Conservation (phyloP, 805 yeast species). For the Suhomyces faveliae region DNA sequence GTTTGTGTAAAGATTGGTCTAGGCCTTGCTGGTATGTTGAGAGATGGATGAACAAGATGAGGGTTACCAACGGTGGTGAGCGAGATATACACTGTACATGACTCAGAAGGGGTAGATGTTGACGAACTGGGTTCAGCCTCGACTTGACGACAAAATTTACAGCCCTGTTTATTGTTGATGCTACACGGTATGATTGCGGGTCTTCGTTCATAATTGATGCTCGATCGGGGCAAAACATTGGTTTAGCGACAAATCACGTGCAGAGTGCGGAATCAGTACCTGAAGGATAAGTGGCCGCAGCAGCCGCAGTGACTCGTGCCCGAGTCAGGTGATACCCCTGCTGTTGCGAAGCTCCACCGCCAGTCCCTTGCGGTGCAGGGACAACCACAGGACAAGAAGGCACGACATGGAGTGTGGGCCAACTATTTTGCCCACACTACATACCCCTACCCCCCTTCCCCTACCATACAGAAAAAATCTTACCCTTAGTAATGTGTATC, state of each 20-base stretch:
- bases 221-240: neutral
- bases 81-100: too few species aligned
- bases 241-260: neutral
- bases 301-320: too few species aligned
- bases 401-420: neutral
- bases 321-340: neutral
- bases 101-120: too few species aligned
- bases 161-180: neutral
- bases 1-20: constrained; percentile 3
- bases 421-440: too few species aligned
- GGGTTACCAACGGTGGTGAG: too few species aligned
- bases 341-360: neutral
- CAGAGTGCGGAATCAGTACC: neutral
- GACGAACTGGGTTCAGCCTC: neutral
- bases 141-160: neutral
- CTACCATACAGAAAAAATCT: too few species aligned
- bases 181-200: constrained; percentile 1
- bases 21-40: neutral
- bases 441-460: neutral
- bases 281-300: neutral
- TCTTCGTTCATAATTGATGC: constrained; percentile 1
- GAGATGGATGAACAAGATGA: neutral
- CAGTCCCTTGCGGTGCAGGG: neutral
- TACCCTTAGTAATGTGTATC: too few species aligned
- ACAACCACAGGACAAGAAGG: neutral